These are phyloP conservation scores for Plasmopara halstedii DNA, from an alignment of 352 stramenopile species.

Conservation along the genomic window DNA sequence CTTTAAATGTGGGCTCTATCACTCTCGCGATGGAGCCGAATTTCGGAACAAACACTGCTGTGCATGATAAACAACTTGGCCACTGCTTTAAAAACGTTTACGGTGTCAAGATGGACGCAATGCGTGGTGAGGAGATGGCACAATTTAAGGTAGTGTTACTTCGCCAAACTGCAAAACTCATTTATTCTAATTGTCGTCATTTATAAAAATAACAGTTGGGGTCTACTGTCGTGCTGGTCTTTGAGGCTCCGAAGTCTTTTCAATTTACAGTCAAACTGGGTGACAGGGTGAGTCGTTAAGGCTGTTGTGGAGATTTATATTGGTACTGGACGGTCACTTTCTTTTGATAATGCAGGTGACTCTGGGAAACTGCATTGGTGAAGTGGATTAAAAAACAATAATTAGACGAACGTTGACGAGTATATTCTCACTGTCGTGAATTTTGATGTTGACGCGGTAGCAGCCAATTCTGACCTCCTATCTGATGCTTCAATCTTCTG, in stretches of 20 bases:
- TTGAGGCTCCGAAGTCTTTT: constrained; percentile 71
- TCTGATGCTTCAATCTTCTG: no score
- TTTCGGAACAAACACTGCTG: constrained; percentile 52
- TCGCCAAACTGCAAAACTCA: no score
- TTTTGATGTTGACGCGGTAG: no score
- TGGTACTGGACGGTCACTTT: constrained; percentile 1
- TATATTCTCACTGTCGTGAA: no score
- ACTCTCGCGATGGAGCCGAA: constrained; percentile 57
- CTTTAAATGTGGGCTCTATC: constrained; percentile 83
- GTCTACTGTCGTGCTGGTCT: constrained; percentile 82
- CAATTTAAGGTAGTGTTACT: neutral
- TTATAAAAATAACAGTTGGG: constrained; percentile 33
- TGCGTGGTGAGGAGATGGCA: constrained; percentile 40
- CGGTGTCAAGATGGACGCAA: constrained; percentile 24
- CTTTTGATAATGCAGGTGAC: constrained; percentile 16
- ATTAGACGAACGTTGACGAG: no score
- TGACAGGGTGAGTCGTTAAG: constrained; percentile 46
- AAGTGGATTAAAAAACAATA: constrained; percentile 7
- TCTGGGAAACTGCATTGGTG: constrained; percentile 37
- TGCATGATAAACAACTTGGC: constrained; percentile 44
- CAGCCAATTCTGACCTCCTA: no score
- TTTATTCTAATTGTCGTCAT: constrained; percentile 2
- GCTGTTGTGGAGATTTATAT: neutral
- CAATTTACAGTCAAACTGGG: constrained; percentile 64
- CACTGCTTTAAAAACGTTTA: constrained; percentile 54